Evolutionary conservation across 2,329 filamentous ascomycete genomes (phyloP), one percentile per base, ranked within the genome.

Genomic region (Neonectria magnoliae): DNA sequence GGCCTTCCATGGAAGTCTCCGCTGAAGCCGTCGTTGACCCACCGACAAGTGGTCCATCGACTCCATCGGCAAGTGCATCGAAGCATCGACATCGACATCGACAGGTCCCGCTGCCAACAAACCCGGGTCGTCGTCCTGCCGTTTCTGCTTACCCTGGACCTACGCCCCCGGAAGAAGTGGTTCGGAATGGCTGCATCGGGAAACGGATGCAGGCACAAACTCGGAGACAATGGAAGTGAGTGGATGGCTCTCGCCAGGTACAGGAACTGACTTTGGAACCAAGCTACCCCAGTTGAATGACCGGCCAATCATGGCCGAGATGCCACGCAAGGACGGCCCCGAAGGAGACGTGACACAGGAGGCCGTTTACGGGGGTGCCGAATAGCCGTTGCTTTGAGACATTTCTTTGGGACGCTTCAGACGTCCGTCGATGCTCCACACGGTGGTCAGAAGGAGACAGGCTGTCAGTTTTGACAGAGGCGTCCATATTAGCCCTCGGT

Each of bases 1-100:
- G 53, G 44, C 55, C 51, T 68, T 36, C 57, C 48, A n/a, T 13
- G 16, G 25, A 63, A 64, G 66, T 70, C 58, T 22, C 51, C 59
- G 53, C 52, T 54, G 47, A 18, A 42, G 51, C 18, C 31, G 25
- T 36, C 42, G 29, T n/a, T 36, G 56, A 45, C 62, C 53, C 53
- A 18, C n/a, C 45, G n/a, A 57, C 18, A 47, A 48, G 18, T 62
- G 29, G 52, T 62, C 60, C 57, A 52, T 52, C 50, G 36, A 22
- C 58, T 56, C 55, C 57, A 54, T 45, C 41, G 48, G 47, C 56
- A 14, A 60, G 54, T 60, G 65, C 68, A 70, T 63, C 14, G 16
- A 38, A 14, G 7, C 36, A 38, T 38, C 36, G 25, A 25, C 25
- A 38, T 38, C 36, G 25, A 25, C 25, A 25, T 25, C 25, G 36